Conservation (phyloP, 306 rosid species). For the Rosa lucieae region DNA sequence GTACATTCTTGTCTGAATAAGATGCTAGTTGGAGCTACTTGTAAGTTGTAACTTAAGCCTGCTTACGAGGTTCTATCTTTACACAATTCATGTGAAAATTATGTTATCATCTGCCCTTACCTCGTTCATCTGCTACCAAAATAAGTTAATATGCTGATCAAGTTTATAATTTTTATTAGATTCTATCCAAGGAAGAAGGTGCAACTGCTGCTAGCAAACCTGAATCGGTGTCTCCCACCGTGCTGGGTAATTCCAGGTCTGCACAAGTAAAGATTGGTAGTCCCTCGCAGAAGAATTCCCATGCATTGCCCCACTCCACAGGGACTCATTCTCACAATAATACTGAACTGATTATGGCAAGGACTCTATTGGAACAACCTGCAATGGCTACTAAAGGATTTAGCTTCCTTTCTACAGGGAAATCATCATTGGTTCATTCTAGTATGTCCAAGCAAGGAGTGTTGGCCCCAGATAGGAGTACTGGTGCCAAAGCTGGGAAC, state of each 20-base stretch:
- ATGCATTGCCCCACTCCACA: slow-evolving; percentile 20
- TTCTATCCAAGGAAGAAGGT: slow-evolving; percentile 41
- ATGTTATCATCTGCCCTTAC: background rate
- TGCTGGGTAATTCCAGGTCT: slow-evolving; percentile 31
- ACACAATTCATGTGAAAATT: background rate
- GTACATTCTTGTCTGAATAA: slow-evolving; percentile 39
- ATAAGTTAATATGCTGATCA: slow-evolving; percentile 16
- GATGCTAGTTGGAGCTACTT: slow-evolving; percentile 3
- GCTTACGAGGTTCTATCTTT: background rate
- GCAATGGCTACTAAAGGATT: slow-evolving; percentile 49
- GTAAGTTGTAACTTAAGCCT: background rate
- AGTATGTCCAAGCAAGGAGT: slow-evolving; percentile 32
- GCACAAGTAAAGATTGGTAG: slow-evolving; percentile 31
- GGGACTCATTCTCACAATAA: slow-evolving; percentile 25
- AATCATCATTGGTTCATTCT: slow-evolving; percentile 29
- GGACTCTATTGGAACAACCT: slow-evolving; percentile 30
- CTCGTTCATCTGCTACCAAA: background rate
- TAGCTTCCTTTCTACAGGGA: slow-evolving; percentile 47
- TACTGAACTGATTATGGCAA: slow-evolving; percentile 29
- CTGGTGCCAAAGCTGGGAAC: slow-evolving; percentile 28
- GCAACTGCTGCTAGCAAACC: slow-evolving; percentile 33
- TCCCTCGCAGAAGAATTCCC: slow-evolving; percentile 29
- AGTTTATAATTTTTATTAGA: slow-evolving; percentile 40
- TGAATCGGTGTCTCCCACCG: slow-evolving; percentile 36
- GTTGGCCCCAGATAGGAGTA: slow-evolving; percentile 33